Percentiles rank a stretch among this genome's conserved stretches.
These are phyloP conservation scores for Colletotrichum viniferum DNA, from an alignment of 2,329 filamentous ascomycete species.

Conservation along the genomic window DNA sequence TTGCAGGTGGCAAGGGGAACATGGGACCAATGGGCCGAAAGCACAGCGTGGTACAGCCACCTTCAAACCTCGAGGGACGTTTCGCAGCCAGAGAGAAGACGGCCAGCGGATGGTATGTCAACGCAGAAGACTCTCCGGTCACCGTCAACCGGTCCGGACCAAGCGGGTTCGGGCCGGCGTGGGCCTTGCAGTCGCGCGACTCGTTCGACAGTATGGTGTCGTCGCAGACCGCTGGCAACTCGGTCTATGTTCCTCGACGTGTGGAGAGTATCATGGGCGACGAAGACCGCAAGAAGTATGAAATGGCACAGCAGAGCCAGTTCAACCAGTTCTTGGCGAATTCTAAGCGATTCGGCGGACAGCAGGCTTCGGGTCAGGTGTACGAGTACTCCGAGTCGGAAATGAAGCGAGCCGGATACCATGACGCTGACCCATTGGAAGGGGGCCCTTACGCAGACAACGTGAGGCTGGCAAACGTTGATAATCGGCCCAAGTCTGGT, in stretches of 20 bases:
- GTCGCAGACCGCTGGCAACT: slow-evolving; percentile 58
- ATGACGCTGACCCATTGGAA: not conserved
- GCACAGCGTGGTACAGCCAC: slow-evolving; percentile 71
- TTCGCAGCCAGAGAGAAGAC: slow-evolving; percentile 76
- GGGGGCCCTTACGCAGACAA: slow-evolving; percentile 17
- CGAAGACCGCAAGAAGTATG: slow-evolving; percentile 77
- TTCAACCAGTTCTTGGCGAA: slow-evolving; percentile 28
- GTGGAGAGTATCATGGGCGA: slow-evolving; percentile 80
- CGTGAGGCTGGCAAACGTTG: slow-evolving; percentile 26
- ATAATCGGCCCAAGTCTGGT: slow-evolving; percentile 22
- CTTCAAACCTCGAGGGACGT: slow-evolving; percentile 75
- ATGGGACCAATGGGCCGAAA: slow-evolving; percentile 46
- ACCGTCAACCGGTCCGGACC: slow-evolving; percentile 5
- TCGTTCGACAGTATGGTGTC: slow-evolving; percentile 73
- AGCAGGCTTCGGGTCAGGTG: slow-evolving; percentile 41
- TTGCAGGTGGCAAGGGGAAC: slow-evolving; percentile 28
- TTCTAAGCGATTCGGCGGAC: slow-evolving; percentile 14
- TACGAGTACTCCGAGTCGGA: slow-evolving; percentile 54
- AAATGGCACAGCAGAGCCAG: slow-evolving; percentile 67
- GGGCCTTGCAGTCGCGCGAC: slow-evolving; percentile 50
- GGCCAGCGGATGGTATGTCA: slow-evolving; percentile 71
- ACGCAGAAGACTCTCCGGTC: slow-evolving; percentile 62
- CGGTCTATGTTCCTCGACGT: slow-evolving; percentile 68
- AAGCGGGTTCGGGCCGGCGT: slow-evolving; percentile 11
- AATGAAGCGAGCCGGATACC: slow-evolving; percentile 22